Base-by-base conservation (phyloP, 192 early-diverging fungal genomes). In the Backusella australiensis region DNA sequence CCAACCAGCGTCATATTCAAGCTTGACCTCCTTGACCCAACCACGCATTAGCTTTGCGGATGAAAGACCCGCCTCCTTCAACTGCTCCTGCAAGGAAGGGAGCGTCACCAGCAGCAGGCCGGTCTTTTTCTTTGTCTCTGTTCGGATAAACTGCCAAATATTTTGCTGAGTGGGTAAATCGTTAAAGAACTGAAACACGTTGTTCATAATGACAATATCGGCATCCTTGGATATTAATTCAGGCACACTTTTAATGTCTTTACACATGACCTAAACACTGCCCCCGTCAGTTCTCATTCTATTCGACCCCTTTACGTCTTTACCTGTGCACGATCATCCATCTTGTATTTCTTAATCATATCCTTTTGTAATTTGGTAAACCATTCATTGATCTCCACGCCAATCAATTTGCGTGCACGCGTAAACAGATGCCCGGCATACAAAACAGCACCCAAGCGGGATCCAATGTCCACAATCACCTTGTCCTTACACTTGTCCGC, bases 141-240 rank as follows among this genome's bases (percentile, higher is more conserved):
- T 75, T 14, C 85, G 81, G 29, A 89, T 65, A 74, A 80, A 89
- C 32, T 83, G 76, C 89, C 89, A 90, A 21, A 90, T 80, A 26
- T 81, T 73, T 65, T 83, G 85, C 67, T 90, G 86, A 6, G 77
- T 71, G 4, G 77, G 63, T 21, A 82, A 38, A 0, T 84, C 80
- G 38, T 76, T 82, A 63, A 90, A 90, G 79, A 87, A 90, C 63
- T 90, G 86, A 76, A 90, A 90, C 1, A 89, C 89, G 44, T 90
- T 90, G 79, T 90, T 87, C 86, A 90, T 87, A 35, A 90, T 80
- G 11, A 90, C 75, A 15, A 90, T 78, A 65, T 88, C 88, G 14
- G 89, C 83, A 12, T 78, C 49, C 15, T 84, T 76, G n/a, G 67
- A 73, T 7, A 90, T 23, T 19, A 88, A 46, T 34, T 78, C 63